Evolutionary conservation across 2,329 filamentous ascomycete species (phyloP).

Genomic region (Gaeumannomyces tritici): DNA sequence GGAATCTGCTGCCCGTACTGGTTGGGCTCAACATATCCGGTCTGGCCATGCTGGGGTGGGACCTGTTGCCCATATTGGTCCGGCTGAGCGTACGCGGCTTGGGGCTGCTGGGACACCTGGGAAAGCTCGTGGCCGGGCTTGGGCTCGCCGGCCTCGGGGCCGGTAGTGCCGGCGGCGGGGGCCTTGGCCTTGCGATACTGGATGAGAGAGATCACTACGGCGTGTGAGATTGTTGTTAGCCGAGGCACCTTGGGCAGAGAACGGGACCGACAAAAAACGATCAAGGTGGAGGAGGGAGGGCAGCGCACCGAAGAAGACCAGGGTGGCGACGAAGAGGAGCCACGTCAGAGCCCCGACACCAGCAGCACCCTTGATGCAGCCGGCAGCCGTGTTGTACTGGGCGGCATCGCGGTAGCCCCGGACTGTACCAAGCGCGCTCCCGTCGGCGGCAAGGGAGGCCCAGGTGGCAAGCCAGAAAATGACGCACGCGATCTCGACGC

Average conservation of each 20-base stretch:
- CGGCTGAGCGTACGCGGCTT: background rate
- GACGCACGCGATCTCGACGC: constrained; percentile 9
- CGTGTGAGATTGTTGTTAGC: background rate
- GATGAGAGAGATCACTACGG: constrained; percentile 2
- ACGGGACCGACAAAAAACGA: background rate
- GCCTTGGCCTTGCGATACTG: background rate
- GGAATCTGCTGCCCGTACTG: constrained; percentile 1
- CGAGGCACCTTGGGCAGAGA: background rate
- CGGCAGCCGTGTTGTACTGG: constrained; percentile 5
- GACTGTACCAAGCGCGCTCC: background rate
- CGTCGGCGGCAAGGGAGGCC: constrained; percentile 13
- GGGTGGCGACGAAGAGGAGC: constrained; percentile 11
- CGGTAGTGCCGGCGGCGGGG: background rate
- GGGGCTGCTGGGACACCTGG: background rate
- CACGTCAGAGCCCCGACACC: constrained; percentile 12
- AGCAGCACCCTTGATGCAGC: constrained; percentile 12
- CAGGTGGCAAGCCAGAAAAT: constrained; percentile 13
- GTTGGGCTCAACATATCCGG: background rate
- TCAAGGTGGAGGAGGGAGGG: too few relatives aligned
- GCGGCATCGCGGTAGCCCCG: background rate
- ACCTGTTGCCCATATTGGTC: background rate
- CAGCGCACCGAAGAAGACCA: constrained; percentile 8
- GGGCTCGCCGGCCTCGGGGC: background rate
- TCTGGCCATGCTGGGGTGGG: constrained; percentile 7
- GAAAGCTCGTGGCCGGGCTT: constrained; percentile 2